Evolutionary conservation across 345 rosid species (phyloP).

Genomic region (Sonneratia caseolaris): DNA sequence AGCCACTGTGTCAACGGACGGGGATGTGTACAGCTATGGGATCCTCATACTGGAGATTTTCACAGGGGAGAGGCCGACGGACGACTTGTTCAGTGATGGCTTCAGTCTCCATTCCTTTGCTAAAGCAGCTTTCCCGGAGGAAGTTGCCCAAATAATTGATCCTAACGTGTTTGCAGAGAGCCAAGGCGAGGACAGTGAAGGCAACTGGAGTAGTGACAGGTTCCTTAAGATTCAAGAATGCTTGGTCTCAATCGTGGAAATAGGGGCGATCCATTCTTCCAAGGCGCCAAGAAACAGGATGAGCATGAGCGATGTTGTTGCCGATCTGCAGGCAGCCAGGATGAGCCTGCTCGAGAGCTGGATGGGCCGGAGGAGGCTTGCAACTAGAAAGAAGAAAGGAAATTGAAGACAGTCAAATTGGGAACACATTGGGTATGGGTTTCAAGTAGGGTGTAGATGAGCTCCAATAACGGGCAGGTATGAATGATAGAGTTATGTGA

Average conservation of each 20-base stretch:
- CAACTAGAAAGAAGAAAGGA: too few relatives aligned
- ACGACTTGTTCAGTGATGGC: background rate
- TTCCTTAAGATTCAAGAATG: background rate
- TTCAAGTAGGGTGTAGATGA: too few relatives aligned
- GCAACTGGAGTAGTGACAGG: background rate
- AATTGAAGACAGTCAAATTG: too few relatives aligned
- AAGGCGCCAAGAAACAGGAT: background rate
- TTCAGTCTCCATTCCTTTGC: conserved; percentile 8
- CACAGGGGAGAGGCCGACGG: conserved; percentile 11
- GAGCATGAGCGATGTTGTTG: background rate
- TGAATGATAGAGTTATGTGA: too few relatives aligned
- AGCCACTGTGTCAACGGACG: conserved; percentile 7
- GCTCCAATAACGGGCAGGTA: too few relatives aligned
- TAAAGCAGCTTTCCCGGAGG: conserved; percentile 3
- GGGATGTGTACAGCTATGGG: conserved; percentile 21
- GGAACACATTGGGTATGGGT: too few relatives aligned
- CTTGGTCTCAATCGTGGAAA: background rate
- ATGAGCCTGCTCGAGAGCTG: background rate
- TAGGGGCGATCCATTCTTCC: background rate
- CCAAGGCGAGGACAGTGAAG: background rate
- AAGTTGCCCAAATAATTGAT: conserved; percentile 6
- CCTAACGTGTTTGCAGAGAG: background rate
- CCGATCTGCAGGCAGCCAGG: background rate
- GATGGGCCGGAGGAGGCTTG: too few relatives aligned
- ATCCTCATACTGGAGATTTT: conserved; percentile 19